phyloP scores from a whole-genome alignment of 768 basidiomycete genomes.

The Mycena alexandri region DNA sequence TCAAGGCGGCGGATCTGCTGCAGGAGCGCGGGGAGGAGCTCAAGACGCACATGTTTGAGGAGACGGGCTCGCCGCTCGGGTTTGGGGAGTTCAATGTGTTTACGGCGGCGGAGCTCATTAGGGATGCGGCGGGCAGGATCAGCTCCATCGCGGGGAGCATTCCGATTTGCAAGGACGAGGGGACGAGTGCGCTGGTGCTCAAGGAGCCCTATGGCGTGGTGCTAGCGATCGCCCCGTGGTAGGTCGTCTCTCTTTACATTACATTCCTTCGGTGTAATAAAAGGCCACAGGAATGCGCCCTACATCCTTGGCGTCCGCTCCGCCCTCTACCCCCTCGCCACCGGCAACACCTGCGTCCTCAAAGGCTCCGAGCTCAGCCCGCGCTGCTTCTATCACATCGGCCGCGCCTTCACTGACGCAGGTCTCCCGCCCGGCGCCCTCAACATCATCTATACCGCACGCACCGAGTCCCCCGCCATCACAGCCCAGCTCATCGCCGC shows the following conservation, averaged over 20 bases:
- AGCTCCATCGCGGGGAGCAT: slow-evolving; percentile 31
- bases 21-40: slow-evolving; percentile 20
- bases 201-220: slow-evolving; percentile 38
- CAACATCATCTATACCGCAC: slow-evolving; percentile 69
- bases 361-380: slow-evolving; percentile 75
- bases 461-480: slow-evolving; percentile 65
- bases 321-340: slow-evolving; percentile 29
- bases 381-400: slow-evolving; percentile 55
- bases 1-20: slow-evolving; percentile 38
- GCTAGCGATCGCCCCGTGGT: slow-evolving; percentile 36
- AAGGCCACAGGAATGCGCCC: slow-evolving; percentile 32
- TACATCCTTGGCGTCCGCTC: slow-evolving; percentile 32
- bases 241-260: neutral
- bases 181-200: slow-evolving; percentile 26
- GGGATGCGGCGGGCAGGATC: slow-evolving; percentile 31
- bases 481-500: slow-evolving; percentile 63
- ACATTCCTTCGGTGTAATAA: too few species aligned
- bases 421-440: slow-evolving; percentile 74
- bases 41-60: slow-evolving; percentile 23
- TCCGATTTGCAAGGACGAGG: slow-evolving; percentile 27
- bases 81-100: slow-evolving; percentile 25
- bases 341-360: slow-evolving; percentile 69
- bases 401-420: slow-evolving; percentile 54
- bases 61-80: slow-evolving; percentile 18
- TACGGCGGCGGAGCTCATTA: slow-evolving; percentile 22